Evolutionary conservation across 352 stramenopile genomes (phyloP), one percentile per base, ranked within the genome.

Genomic region (Thalassiosira livingstoniorum): DNA sequence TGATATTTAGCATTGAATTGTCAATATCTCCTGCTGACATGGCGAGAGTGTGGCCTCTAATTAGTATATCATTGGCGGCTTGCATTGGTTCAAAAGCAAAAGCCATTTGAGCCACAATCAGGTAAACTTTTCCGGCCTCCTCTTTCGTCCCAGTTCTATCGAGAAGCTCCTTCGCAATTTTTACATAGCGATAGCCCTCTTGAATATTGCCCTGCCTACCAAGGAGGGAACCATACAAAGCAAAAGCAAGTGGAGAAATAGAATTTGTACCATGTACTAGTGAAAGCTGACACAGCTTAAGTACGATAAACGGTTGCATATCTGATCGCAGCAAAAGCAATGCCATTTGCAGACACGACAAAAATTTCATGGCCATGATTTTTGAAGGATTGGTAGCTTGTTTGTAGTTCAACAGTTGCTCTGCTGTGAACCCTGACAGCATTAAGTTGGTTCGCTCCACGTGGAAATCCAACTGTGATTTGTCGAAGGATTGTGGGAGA

Each of bases 361-460:
- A 55, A 35, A 76, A 69, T 31, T 82, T 82, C 66, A 77, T 77
- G 4, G 75, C 75, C 65, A 77, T 77, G 25, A 77, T 58, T 53
- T 75, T 78, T 21, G 39, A 63, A 64, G 64, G 25, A 45, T 78
- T 53, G 18, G 61, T 57, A 58, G 70, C 72, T 11, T 47, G 10
- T 53, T 70, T 75, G 60, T 83, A 77, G 18, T 75, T 51, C 57
- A 83, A 29, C 35, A 83, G 32, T 1, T 43, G 23, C 18, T 74
- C 43, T 7, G 10, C 47, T 25, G 47, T 29, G 11, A 58, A 27
- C 10, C 47, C 47, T 25, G n/a, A 27, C 11, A 58, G 47, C 47
- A 58, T 27, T 29, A n/a, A 58, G 4, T 27, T 58, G 4, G 47
- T 58, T 15, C 27, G 11, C 21, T 58, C 47, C 7, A 58, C 4